A percentile compares a stretch with the other conserved stretches of the same genome.
Conservation (phyloP, 2,329 filamentous ascomycete genomes). For the Akanthomyces muscarius region DNA sequence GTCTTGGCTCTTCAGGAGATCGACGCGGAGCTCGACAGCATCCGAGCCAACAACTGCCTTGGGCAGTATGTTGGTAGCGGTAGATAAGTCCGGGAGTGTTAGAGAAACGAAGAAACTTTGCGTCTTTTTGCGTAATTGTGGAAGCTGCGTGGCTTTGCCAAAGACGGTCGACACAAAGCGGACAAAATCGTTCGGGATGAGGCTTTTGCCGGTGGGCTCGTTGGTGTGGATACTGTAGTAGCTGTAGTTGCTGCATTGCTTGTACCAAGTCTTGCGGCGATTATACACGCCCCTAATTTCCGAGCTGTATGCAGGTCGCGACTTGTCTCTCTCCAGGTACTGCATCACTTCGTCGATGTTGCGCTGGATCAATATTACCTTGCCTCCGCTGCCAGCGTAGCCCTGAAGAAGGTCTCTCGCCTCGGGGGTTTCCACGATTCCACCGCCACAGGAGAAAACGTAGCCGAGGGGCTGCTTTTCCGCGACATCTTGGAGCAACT, state of each 20-base stretch:
- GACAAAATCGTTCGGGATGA: slow-evolving; percentile 33
- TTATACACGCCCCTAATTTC: slow-evolving; percentile 90
- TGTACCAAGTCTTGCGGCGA: slow-evolving; percentile 83
- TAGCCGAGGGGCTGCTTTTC: slow-evolving; percentile 70
- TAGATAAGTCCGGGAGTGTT: slow-evolving; percentile 70
- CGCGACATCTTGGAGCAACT: slow-evolving; percentile 68
- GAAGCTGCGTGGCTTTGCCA: slow-evolving; percentile 44
- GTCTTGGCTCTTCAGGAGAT: slow-evolving; percentile 73
- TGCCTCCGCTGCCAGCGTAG: slow-evolving; percentile 72
- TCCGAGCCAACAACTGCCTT: slow-evolving; percentile 79
- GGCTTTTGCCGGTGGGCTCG: slow-evolving; percentile 22
- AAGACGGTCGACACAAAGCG: slow-evolving; percentile 39
- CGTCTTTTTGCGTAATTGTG: slow-evolving; percentile 46
- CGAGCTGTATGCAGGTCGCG: slow-evolving; percentile 85
- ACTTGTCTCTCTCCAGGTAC: slow-evolving; percentile 84
- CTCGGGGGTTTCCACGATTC: slow-evolving; percentile 80
- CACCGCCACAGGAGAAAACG: slow-evolving; percentile 90
- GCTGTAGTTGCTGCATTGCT: slow-evolving; percentile 88
- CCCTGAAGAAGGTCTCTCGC: slow-evolving; percentile 71
- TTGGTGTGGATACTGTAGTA: slow-evolving; percentile 74
- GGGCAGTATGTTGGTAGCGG: slow-evolving; percentile 61
- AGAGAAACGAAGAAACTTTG: slow-evolving; percentile 91
- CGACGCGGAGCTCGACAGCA: slow-evolving; percentile 90
- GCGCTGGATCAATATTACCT: slow-evolving; percentile 82
- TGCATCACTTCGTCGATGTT: slow-evolving; percentile 84